Conservation (phyloP, 805 yeast genomes). For the Saturnispora hagleri region DNA sequence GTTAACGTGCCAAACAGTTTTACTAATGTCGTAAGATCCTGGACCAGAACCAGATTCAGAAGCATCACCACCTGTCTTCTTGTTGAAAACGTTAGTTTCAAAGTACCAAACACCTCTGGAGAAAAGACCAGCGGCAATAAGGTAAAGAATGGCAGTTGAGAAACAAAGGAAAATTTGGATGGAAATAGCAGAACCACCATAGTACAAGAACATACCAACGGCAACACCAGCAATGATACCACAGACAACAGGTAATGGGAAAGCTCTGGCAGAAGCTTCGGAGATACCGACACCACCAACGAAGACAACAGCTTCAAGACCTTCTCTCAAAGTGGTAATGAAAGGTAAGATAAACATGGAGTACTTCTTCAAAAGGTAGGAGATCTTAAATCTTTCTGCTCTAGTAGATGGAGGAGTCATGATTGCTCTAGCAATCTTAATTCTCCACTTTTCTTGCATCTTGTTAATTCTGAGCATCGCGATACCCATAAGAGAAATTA, state of each 20-base stretch:
- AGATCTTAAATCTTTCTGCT: slow-evolving; percentile 40
- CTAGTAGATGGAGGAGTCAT: slow-evolving; percentile 43
- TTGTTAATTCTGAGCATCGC: slow-evolving; percentile 89
- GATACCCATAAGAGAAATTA: slow-evolving; percentile 86
- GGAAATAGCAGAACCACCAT: slow-evolving; percentile 68
- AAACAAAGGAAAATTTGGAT: slow-evolving; percentile 73
- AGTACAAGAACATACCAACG: slow-evolving; percentile 63
- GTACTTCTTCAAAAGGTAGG: slow-evolving; percentile 56
- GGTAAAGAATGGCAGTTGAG: slow-evolving; percentile 77
- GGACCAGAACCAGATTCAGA: slow-evolving; percentile 85
- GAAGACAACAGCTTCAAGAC: slow-evolving; percentile 87
- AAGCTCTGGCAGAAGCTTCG: slow-evolving; percentile 36
- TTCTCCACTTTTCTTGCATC: slow-evolving; percentile 93
- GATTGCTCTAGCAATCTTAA: slow-evolving; percentile 77
- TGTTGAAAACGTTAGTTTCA: slow-evolving; percentile 54
- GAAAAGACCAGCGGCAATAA: slow-evolving; percentile 82
- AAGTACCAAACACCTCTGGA: slow-evolving; percentile 87
- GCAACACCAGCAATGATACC: slow-evolving; percentile 69
- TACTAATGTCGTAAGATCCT: slow-evolving; percentile 74
- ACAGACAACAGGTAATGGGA: slow-evolving; percentile 79
- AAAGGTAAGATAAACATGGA: slow-evolving; percentile 81
- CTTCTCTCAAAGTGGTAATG: slow-evolving; percentile 84
- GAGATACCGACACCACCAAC: slow-evolving; percentile 84
- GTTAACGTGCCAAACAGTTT: slow-evolving; percentile 86
- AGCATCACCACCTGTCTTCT: slow-evolving; percentile 81